phyloP scores from a whole-genome alignment of 352 stramenopile genomes.

The Thraustochytrium striatum region DNA sequence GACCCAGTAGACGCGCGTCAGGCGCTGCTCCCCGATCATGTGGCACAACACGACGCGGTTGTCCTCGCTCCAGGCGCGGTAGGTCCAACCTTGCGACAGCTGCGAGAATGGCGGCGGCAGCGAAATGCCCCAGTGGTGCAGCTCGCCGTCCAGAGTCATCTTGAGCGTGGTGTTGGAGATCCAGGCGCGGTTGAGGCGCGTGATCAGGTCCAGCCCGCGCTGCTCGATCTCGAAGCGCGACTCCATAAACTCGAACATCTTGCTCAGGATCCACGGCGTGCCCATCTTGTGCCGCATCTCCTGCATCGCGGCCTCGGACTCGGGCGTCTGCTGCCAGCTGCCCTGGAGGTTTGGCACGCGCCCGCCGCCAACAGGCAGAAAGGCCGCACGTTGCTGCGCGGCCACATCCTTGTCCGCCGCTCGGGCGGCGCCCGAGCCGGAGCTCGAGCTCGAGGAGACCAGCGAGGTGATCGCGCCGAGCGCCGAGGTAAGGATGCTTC shows the following conservation, averaged over 20 bases:
- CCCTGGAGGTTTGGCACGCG: conserved; percentile 39
- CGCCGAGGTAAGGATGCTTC: not conserved
- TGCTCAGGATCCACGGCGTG: conserved; percentile 40
- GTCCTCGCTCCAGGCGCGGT: conserved; percentile 40
- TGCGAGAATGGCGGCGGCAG: conserved; percentile 25
- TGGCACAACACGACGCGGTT: conserved; percentile 29
- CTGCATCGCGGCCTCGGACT: conserved; percentile 30
- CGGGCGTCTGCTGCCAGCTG: conserved; percentile 13
- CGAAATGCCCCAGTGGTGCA: conserved; percentile 31
- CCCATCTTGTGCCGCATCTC: conserved; percentile 41
- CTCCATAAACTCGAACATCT: conserved; percentile 48
- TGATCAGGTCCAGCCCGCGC: not conserved
- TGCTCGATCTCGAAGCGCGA: conserved; percentile 34
- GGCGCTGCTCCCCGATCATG: conserved; percentile 35
- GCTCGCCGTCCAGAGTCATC: conserved; percentile 20
- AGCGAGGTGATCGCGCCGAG: conserved; percentile 24
- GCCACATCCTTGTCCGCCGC: not conserved
- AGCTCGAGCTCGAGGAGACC: not conserved
- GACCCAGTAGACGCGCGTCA: conserved; percentile 33
- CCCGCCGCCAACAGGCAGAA: not conserved
- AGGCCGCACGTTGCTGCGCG: not conserved
- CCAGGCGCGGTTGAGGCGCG: conserved; percentile 32
- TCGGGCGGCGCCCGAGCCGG: not conserved
- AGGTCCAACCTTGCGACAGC: conserved; percentile 42
- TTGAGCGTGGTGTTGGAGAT: conserved; percentile 23